Evolutionary conservation across 1,284 basidiomycete species (phyloP).

Genomic region (Neonothopanus nambi): DNA sequence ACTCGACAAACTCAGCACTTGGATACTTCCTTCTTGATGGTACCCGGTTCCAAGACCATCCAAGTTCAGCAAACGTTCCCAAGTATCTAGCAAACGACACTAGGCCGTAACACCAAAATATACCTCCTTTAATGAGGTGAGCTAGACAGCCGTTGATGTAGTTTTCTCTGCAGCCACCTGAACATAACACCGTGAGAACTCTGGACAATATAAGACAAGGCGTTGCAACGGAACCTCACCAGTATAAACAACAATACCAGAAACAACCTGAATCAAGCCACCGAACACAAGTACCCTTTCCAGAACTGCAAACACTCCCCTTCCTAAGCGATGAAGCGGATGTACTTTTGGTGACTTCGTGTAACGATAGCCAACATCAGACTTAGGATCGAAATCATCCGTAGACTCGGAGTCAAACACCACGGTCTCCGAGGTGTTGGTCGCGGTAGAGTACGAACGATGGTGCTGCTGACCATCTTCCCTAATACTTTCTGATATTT

Average conservation of each 20-base stretch:
- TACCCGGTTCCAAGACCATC: conserved; percentile 94
- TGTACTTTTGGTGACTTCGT: conserved; percentile 27
- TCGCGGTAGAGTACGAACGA: conserved; percentile 37
- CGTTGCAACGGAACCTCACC: conserved; percentile 29
- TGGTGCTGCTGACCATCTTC: conserved; percentile 46
- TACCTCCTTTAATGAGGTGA: conserved; percentile 91
- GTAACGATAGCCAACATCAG: conserved; percentile 29
- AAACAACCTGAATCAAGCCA: conserved; percentile 65
- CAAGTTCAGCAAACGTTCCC: conserved; percentile 84
- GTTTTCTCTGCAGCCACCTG: conserved; percentile 73
- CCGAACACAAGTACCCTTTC: conserved; percentile 70
- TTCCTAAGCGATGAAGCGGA: conserved; percentile 43
- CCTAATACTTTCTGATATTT: conserved; percentile 40
- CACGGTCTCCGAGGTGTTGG: conserved; percentile 54
- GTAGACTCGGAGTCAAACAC: conserved; percentile 52
- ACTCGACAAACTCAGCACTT: conserved; percentile 89
- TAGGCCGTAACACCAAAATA: conserved; percentile 92
- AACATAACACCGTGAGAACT: conserved; percentile 6
- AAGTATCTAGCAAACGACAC: conserved; percentile 90
- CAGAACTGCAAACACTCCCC: conserved; percentile 47
- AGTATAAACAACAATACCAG: conserved; percentile 78
- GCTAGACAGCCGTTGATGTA: conserved; percentile 86
- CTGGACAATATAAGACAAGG: conserved; percentile 2
- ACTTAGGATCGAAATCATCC: conserved; percentile 57
- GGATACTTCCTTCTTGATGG: conserved; percentile 46